phyloP scores from a whole-genome alignment of 169 alveolate species.

The Fabrea salina region DNA sequence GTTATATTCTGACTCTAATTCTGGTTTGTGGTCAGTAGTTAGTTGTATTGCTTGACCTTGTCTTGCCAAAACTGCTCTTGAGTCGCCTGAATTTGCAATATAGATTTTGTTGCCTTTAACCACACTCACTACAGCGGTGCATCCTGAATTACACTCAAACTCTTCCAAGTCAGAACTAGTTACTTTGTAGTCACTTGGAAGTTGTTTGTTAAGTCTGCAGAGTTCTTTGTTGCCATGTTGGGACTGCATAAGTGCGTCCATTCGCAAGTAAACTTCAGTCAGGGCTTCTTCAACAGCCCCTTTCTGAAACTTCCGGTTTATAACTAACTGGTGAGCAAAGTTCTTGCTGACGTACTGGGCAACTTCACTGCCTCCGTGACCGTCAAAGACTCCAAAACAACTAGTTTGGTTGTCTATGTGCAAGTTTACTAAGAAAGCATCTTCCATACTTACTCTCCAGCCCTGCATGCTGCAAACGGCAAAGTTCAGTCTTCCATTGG shows the following conservation, averaged over 20 bases:
- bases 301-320: constrained; percentile 31
- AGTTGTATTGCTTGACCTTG: constrained; percentile 57
- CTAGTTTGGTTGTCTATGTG: constrained; percentile 23
- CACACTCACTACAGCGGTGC: constrained; percentile 77
- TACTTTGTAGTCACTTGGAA: neutral
- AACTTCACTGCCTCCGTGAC: constrained; percentile 85
- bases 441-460: constrained; percentile 96
- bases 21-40: constrained; percentile 79
- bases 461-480: constrained; percentile 93
- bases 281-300: constrained; percentile 48
- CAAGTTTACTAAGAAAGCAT: constrained; percentile 85
- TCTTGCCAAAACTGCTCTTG: constrained; percentile 63
- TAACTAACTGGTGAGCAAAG: constrained; percentile 50
- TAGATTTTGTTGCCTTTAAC: constrained; percentile 46
- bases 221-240: constrained; percentile 35
- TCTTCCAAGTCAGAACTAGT: neutral
- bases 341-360: constrained; percentile 58
- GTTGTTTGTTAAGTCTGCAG: neutral
- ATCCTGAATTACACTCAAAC: constrained; percentile 48
- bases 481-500: constrained; percentile 70
- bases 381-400: constrained; percentile 82
- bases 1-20: constrained; percentile 37
- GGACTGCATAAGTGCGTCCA: constrained; percentile 41
- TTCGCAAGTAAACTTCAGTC: constrained; percentile 49
- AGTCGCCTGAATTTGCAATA: constrained; percentile 83